Conservation (phyloP, 257 asterid genomes). For the Coffea eugenioides region DNA sequence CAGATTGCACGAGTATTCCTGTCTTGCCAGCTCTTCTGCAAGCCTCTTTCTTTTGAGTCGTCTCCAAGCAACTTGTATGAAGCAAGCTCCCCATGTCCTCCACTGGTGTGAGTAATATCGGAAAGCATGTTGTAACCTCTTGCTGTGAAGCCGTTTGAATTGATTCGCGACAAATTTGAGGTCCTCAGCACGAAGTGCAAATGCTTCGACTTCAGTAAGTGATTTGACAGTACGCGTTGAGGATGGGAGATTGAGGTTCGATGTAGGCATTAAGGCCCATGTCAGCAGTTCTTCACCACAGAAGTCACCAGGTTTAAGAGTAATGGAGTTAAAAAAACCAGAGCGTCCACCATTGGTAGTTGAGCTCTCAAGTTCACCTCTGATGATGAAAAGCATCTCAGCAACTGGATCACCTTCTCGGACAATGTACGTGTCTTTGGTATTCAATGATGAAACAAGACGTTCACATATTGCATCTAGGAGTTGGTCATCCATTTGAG, state of each 20-base stretch:
- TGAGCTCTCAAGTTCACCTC: slow-evolving; percentile 86
- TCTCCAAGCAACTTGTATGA: slow-evolving; percentile 66
- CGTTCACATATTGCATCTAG: slow-evolving; percentile 91
- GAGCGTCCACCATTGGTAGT: slow-evolving; percentile 84
- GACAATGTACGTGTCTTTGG: slow-evolving; percentile 65
- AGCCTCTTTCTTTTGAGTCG: slow-evolving; percentile 39
- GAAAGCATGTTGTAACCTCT: slow-evolving; percentile 79
- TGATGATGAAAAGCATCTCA: slow-evolving; percentile 81
- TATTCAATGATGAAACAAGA: slow-evolving; percentile 74
- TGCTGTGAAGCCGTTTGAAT: slow-evolving; percentile 75
- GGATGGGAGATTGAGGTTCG: slow-evolving; percentile 61
- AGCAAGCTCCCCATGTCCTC: slow-evolving; percentile 93
- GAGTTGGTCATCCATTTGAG: slow-evolving; percentile 85
- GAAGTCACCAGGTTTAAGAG: slow-evolving; percentile 69
- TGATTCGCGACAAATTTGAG: slow-evolving; percentile 73
- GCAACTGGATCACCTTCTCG: slow-evolving; percentile 89
- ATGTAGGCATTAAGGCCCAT: slow-evolving; percentile 69
- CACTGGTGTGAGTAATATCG: slow-evolving; percentile 81
- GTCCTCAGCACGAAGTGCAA: slow-evolving; percentile 74
- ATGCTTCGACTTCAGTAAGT: slow-evolving; percentile 70
- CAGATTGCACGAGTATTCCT: slow-evolving; percentile 46
- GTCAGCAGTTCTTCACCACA: slow-evolving; percentile 87
- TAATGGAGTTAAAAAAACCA: slow-evolving; percentile 80
- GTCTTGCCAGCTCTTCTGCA: slow-evolving; percentile 52
- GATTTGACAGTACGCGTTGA: slow-evolving; percentile 75